Conservation (phyloP, 306 rosid genomes). For the Quercus robur region DNA sequence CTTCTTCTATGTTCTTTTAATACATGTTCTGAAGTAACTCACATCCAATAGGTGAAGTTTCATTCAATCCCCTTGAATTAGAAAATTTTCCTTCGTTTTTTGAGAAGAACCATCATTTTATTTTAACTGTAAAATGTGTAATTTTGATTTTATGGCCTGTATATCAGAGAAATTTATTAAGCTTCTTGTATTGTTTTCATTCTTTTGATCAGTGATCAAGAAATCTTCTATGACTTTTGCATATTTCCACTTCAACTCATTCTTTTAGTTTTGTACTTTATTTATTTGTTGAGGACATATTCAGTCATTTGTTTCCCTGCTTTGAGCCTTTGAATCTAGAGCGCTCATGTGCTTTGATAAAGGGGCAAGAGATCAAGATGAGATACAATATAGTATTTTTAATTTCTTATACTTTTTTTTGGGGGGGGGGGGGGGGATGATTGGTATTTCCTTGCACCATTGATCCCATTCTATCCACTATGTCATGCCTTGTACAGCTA, state of each 20-base stretch:
- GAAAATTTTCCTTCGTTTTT: too few relatives aligned
- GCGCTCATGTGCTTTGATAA: background rate
- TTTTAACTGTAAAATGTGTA: too few relatives aligned
- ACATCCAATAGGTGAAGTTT: too few relatives aligned
- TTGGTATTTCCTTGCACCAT: background rate
- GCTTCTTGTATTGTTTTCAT: too few relatives aligned
- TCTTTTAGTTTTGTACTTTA: background rate
- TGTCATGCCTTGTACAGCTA: background rate
- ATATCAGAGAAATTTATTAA: too few relatives aligned
- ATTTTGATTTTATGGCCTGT: too few relatives aligned
- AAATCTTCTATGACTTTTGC: background rate
- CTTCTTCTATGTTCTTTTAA: too few relatives aligned
- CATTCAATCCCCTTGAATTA: too few relatives aligned
- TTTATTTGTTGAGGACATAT: background rate
- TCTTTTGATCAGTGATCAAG: too few relatives aligned
- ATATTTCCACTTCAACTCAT: background rate
- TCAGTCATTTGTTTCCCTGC: background rate
- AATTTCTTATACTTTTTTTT: background rate
- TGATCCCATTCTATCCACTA: background rate
- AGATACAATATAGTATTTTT: background rate
- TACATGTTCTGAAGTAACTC: too few relatives aligned
- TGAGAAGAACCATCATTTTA: too few relatives aligned
- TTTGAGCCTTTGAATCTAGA: background rate
- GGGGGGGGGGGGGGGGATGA: background rate
- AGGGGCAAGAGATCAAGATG: background rate